A percentile compares a stretch with the other conserved stretches of the same genome.
These are phyloP conservation scores for Pseudocercospora eumusae DNA, from an alignment of 2,329 filamentous ascomycete species.

Conservation along the genomic window DNA sequence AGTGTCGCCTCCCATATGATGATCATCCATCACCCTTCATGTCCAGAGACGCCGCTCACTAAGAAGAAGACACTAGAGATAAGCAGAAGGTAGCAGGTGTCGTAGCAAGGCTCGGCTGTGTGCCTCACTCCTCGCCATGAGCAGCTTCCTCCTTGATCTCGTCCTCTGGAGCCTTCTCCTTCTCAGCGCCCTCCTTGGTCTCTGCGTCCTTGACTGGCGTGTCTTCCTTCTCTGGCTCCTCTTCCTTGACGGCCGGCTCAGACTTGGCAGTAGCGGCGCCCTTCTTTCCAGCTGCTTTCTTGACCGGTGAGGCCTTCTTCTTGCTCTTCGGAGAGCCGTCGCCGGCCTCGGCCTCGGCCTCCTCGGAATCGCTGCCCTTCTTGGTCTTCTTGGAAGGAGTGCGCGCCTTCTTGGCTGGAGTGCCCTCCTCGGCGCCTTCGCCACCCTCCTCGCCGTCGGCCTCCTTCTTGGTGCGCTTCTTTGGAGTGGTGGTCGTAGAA, in stretches of 20 bases:
- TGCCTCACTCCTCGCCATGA: constrained; percentile 2
- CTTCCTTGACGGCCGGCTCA: constrained; percentile 9
- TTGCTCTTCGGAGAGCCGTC: constrained; percentile 24
- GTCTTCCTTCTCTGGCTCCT: constrained; percentile 31
- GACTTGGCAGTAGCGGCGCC: constrained; percentile 18
- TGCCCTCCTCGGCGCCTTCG: constrained; percentile 21
- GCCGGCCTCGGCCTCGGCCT: constrained; percentile 18
- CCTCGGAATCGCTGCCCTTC: constrained; percentile 22
- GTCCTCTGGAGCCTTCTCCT: constrained; percentile 22
- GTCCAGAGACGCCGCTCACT: constrained; percentile 6
- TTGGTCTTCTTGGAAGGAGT: constrained; percentile 26
- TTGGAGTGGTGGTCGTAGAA: constrained; percentile 17
- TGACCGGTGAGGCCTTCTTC: constrained; percentile 15
- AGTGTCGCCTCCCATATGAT: not conserved
- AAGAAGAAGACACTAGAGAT: constrained; percentile 9
- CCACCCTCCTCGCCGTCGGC: constrained; percentile 23
- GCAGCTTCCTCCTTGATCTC: constrained; percentile 15
- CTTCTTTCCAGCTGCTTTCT: constrained; percentile 19
- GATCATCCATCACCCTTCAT: not conserved
- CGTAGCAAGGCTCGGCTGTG: not conserved
- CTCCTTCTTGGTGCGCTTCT: constrained; percentile 38
- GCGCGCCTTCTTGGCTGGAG: constrained; percentile 20
- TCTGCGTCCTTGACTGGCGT: constrained; percentile 11
- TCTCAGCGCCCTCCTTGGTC: constrained; percentile 8
- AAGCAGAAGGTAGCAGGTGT: not conserved